Conservation (phyloP, 768 basidiomycete species). For the Boletus eberwhitei region DNA sequence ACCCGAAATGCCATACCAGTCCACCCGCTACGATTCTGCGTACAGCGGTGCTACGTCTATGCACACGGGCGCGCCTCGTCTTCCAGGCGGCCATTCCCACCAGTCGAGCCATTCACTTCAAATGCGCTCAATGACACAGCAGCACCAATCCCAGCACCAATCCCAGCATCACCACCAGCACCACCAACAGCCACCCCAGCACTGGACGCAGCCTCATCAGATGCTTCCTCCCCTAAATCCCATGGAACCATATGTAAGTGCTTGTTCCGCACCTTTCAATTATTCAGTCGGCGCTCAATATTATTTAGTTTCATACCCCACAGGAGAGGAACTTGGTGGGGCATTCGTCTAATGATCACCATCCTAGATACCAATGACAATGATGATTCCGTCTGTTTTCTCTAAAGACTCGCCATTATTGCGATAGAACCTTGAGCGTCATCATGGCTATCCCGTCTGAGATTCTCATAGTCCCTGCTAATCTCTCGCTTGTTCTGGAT, state of each 20-base stretch:
- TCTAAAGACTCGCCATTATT: constrained; percentile 41
- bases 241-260: constrained; percentile 65
- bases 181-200: constrained; percentile 33
- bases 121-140: constrained; percentile 51
- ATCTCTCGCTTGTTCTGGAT: constrained; percentile 41
- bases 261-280: not conserved
- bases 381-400: constrained; percentile 29
- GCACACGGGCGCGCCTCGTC: constrained; percentile 35
- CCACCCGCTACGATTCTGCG: constrained; percentile 49
- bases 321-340: constrained; percentile 52
- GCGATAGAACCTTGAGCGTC: constrained; percentile 43
- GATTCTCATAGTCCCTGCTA: constrained; percentile 42
- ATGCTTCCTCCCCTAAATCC: constrained; percentile 46
- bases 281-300: constrained; percentile 10
- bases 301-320: constrained; percentile 26
- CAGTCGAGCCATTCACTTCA: constrained; percentile 33
- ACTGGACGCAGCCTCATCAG: constrained; percentile 51
- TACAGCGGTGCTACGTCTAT: constrained; percentile 38
- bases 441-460: constrained; percentile 45
- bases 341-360: constrained; percentile 45
- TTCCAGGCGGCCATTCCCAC: constrained; percentile 31
- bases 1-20: constrained; percentile 56
- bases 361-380: constrained; percentile 50
- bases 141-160: constrained; percentile 31
- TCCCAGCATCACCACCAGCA: constrained; percentile 28